Evolutionary conservation across 257 asterid species (phyloP).

Genomic region (Voacanga thouarsii): DNA sequence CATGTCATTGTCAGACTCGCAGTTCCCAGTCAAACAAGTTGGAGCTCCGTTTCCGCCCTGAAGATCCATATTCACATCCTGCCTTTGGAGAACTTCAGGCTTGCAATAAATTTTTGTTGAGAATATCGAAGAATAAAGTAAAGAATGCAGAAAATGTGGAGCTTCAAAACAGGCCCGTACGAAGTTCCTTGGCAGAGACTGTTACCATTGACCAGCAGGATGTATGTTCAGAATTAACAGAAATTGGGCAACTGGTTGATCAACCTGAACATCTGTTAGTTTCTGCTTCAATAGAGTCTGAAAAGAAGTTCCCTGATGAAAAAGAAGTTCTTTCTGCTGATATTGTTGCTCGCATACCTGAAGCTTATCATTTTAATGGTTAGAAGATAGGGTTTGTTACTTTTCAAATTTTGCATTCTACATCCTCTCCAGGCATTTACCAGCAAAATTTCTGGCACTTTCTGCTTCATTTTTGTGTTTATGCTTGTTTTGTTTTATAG

Average conservation of each 20-base stretch:
- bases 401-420: slow-evolving; percentile 6
- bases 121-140: slow-evolving; percentile 53
- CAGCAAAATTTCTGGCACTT: slow-evolving; percentile 12
- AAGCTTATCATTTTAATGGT: slow-evolving; percentile 80
- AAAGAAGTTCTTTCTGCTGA: slow-evolving; percentile 57
- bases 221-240: slow-evolving; percentile 26
- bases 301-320: slow-evolving; percentile 31
- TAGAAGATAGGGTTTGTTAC: slow-evolving; percentile 10
- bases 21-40: slow-evolving; percentile 57
- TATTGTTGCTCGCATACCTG: slow-evolving; percentile 64
- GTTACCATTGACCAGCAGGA: slow-evolving; percentile 29
- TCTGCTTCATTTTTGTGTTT: slow-evolving; percentile 20
- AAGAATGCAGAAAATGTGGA: slow-evolving; percentile 26
- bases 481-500: slow-evolving; percentile 36
- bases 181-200: slow-evolving; percentile 25
- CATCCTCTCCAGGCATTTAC: not conserved
- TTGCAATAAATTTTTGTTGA: slow-evolving; percentile 60
- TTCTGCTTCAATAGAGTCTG: slow-evolving; percentile 31
- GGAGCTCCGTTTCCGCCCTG: slow-evolving; percentile 88
- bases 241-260: slow-evolving; percentile 22
- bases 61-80: slow-evolving; percentile 95
- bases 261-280: slow-evolving; percentile 33
- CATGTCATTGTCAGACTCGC: slow-evolving; percentile 48
- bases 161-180: slow-evolving; percentile 20
- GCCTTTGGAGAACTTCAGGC: slow-evolving; percentile 63